Base-by-base conservation (phyloP, 164 flowering plant species). In the Sedum album region DNA sequence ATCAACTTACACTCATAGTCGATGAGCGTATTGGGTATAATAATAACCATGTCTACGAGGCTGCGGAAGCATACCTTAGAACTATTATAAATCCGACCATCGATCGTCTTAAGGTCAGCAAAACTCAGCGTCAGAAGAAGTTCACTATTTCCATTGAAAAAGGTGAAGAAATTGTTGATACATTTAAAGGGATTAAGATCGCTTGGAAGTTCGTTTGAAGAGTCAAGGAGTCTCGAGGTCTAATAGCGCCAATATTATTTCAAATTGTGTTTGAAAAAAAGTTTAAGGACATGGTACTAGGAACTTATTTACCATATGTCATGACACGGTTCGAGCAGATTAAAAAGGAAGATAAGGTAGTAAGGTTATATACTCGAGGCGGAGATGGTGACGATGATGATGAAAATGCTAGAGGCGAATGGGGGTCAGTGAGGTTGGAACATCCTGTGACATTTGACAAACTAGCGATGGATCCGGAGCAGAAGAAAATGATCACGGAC, bases 361-460 rank as follows among this genome's bases (percentile, higher is more conserved):
- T 85, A 38, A 80, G 70, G 69, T 64, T 85, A 46, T 74, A 65
- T 67, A 78, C 76, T 1, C 74, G 66, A 14, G 41, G 31, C 36
- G 14, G 77, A 15, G 48, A 9, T 5, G 18, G 17, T 2, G 48
- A 44, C 17, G n/a, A 44, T 44, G 48, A 44, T 44, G 48, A 44
- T 18, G 48, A 44, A 44, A 44, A 44, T 44, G 48, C 48, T 14
- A 44, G 48, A 9, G 48, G 48, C 48, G 48, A 17, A 15, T 80
- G 85, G 85, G 78, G 66, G 1, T 73, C 82, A 0, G 64, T 80
- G 18, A 79, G 74, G 25, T 71, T 85, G 26, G 79, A 83, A 6
- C 89, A 85, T 69, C 89, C 89, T 0, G 68, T 84, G 2, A 85
- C 81, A 1, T 85, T 85, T 33, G 85, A 80, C 0, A 82, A 81